Percentiles rank a stretch among this genome's conserved stretches.
Evolutionary conservation across 225 moss, liverwort and hornwort genomes (phyloP).

Genomic region (Straminergon stramineum): DNA sequence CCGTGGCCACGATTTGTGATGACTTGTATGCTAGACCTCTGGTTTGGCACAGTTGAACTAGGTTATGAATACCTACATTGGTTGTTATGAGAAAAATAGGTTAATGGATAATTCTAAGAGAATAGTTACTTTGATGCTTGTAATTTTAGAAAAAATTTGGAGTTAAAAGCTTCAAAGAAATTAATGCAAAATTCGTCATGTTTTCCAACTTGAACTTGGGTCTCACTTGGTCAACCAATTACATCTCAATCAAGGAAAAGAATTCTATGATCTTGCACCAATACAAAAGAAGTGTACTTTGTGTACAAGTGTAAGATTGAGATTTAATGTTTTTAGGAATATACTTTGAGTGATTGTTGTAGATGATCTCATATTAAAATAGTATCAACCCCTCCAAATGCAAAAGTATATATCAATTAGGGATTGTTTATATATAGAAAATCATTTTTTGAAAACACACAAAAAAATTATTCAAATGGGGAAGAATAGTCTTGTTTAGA

Average conservation of each 20-base stretch:
- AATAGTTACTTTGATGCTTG: neutral
- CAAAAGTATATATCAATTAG: neutral
- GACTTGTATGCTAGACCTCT: neutral
- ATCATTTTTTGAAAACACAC: neutral
- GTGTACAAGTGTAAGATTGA: neutral
- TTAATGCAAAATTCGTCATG: neutral
- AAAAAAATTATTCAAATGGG: neutral
- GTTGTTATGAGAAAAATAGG: neutral
- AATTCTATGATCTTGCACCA: neutral
- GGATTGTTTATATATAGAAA: neutral
- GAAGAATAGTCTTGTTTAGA: neutral
- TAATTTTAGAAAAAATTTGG: no score
- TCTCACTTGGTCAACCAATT: neutral
- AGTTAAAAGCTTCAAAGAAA: neutral
- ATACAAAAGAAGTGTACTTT: neutral
- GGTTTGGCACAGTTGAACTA: neutral
- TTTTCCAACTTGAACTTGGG: neutral
- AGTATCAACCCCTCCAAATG: neutral
- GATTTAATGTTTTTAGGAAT: neutral
- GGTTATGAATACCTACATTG: neutral
- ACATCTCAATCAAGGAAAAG: neutral
- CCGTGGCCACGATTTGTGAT: neutral
- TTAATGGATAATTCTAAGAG: no score
- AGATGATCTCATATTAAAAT: neutral
- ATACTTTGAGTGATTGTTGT: accelerated